Conservation (phyloP, 495 filamentous ascomycete genomes). For the Umbilicaria muhlenbergii region DNA sequence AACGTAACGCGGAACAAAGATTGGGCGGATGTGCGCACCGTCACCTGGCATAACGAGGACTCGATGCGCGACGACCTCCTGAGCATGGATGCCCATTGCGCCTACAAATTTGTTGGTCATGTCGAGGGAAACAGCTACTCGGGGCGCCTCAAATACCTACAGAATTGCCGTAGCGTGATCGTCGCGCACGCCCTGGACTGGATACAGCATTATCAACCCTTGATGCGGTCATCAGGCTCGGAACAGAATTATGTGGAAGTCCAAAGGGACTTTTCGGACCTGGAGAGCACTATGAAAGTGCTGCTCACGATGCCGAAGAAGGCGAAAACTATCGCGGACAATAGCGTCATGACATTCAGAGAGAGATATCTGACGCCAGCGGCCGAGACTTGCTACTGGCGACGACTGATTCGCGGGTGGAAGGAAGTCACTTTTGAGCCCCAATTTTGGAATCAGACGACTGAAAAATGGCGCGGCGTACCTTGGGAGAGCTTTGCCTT, state of each 20-base stretch:
- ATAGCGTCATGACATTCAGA: conserved; percentile 35
- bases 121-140: conserved; percentile 42
- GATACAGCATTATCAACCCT: conserved; percentile 26
- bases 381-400: conserved; percentile 47
- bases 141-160: conserved; percentile 41
- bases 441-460: conserved; percentile 19
- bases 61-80: conserved; percentile 5
- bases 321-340: conserved; percentile 40
- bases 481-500: conserved; percentile 22
- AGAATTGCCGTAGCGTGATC: conserved; percentile 42
- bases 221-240: conserved; percentile 27
- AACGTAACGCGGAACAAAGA: conserved; percentile 18
- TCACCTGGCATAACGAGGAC: conserved; percentile 18
- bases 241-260: conserved; percentile 47
- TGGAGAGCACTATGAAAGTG: conserved; percentile 34
- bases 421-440: conserved; percentile 29
- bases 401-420: conserved; percentile 34
- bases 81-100: conserved; percentile 1
- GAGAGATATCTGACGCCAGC: conserved; percentile 46
- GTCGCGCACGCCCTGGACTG: conserved; percentile 29
- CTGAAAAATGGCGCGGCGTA: conserved; percentile 17
- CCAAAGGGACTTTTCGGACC: conserved; percentile 34
- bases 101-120: conserved; percentile 41
- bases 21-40: conserved; percentile 27
- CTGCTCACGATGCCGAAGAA: conserved; percentile 30